phyloP scores from a whole-genome alignment of 805 yeast genomes.

The Kluyveromyces starmeri region DNA sequence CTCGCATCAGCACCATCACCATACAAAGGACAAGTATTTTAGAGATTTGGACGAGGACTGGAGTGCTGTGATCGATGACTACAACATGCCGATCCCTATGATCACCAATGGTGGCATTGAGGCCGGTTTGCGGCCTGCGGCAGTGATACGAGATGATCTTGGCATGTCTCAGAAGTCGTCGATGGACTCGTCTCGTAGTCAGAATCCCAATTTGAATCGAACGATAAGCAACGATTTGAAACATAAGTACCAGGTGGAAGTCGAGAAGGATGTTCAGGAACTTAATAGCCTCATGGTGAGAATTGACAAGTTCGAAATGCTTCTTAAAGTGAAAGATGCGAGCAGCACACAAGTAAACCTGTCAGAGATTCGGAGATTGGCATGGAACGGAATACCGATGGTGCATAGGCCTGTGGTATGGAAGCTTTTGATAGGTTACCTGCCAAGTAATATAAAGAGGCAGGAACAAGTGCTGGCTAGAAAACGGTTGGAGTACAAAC shows the following conservation, averaged over 20 bases:
- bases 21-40: constrained; percentile 33
- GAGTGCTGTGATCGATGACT: constrained; percentile 66
- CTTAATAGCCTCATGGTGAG: constrained; percentile 53
- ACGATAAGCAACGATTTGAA: constrained; percentile 16
- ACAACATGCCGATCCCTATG: constrained; percentile 27
- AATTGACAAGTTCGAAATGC: constrained; percentile 55
- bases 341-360: constrained; percentile 48
- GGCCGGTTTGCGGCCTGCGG: constrained; percentile 10
- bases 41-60: constrained; percentile 84
- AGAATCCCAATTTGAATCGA: constrained; percentile 21
- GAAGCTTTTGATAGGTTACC: constrained; percentile 83
- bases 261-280: constrained; percentile 31
- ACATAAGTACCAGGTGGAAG: constrained; percentile 21
- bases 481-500: constrained; percentile 78
- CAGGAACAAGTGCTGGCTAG: constrained; percentile 60
- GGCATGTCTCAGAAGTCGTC: constrained; percentile 5
- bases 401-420: constrained; percentile 75
- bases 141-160: background rate
- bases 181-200: constrained; percentile 9
- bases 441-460: constrained; percentile 77
- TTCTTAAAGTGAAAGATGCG: constrained; percentile 41
- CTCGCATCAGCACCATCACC: constrained; percentile 12
- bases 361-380: constrained; percentile 59
- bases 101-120: constrained; percentile 25
- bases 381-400: constrained; percentile 93